Evolutionary conservation across 768 basidiomycete genomes (phyloP), one percentile per base, ranked within the genome.

Genomic region (Suillus bovinus): DNA sequence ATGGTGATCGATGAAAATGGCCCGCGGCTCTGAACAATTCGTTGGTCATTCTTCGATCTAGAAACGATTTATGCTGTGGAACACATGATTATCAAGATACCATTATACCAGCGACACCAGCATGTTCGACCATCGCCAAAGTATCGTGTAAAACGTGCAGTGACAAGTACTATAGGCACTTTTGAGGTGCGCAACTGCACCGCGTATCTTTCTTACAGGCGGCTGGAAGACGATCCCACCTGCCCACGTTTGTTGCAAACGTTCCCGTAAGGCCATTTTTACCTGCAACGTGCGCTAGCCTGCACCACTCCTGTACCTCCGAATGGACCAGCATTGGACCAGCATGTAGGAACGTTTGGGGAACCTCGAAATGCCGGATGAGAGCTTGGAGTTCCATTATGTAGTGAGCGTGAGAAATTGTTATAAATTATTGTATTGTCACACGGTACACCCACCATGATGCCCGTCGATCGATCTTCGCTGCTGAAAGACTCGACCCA

Each of bases 331-430:
- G 29, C 50, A 52, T 52, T 52, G 20, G 27, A 52, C 10, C 17
- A 52, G 29, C 50, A 52, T 52, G 50, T 11, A 29, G 17, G 29
- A 52, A 52, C 50, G 50, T 52, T 52, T 29, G 50, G 50, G 44
- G 50, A 29, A 31, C 17, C 11, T 33, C 33, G 8, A 10, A 31
- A 20, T 29, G 49, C 9, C 31, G 29, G 50, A 52, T 31, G 29
- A 20, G 29, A 52, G 50, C 14, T 39, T 5, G 16, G 7, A 16
- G 44, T 46, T 27, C 39, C 16, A 50, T 50, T 50, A 29, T 29
- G 27, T 50, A 50, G 24, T 49, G 47, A 49, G 16, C 27, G 27
- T 50, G 49, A 11, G 27, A 50, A 50, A 49, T 20, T 20, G 9
- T 17, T 29, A 9, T 11, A 4, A 5, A 27, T 24, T 24, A 24